phyloP scores from a whole-genome alignment of 257 asterid species.

The Ilex aquifolium region DNA sequence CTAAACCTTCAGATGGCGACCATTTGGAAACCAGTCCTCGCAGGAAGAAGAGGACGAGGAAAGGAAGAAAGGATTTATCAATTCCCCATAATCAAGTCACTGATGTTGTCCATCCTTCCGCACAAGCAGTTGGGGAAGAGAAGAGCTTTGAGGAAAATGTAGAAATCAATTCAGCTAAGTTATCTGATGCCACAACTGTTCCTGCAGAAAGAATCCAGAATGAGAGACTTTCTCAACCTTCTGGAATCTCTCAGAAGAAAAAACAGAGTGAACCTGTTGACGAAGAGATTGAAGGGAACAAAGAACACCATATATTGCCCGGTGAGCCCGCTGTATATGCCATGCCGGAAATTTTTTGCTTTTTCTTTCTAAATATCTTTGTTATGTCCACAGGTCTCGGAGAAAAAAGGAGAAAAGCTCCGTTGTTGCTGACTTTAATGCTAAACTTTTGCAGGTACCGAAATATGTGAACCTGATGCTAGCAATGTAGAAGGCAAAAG shows the following conservation, averaged over 20 bases:
- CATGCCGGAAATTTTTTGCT: neutral
- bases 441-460: slow-evolving; percentile 3
- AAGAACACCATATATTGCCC: neutral
- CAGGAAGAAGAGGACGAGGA: slow-evolving; percentile 16
- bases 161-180: neutral
- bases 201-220: neutral
- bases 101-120: neutral
- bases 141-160: slow-evolving; percentile 1
- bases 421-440: slow-evolving; percentile 4
- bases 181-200: neutral
- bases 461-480: neutral
- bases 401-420: neutral
- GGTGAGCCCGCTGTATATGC: neutral
- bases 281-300: neutral
- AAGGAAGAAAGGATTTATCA: slow-evolving; percentile 3
- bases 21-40: neutral
- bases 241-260: neutral
- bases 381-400: neutral
- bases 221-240: neutral
- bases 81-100: slow-evolving; percentile 8
- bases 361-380: neutral
- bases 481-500: neutral
- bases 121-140: slow-evolving; percentile 1
- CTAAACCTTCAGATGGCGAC: slow-evolving; percentile 13
- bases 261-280: neutral